These are phyloP conservation scores for Hypsizygus marmoreus DNA, from an alignment of 768 basidiomycete species.

Conservation along the genomic window DNA sequence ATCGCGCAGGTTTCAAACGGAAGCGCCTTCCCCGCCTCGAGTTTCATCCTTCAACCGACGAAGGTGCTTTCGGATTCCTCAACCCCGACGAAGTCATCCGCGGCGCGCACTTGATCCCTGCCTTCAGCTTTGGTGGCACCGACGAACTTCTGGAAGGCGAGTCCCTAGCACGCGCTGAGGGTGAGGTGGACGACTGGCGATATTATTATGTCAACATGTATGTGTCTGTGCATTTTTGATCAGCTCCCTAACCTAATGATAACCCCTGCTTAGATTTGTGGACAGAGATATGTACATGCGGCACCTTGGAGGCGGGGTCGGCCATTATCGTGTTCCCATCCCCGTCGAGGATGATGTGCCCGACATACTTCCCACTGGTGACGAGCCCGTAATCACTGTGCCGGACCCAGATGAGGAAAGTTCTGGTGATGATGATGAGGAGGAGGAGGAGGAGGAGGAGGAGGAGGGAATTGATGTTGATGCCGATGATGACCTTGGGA, in stretches of 20 bases:
- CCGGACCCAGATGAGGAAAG: neutral
- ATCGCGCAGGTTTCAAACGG: constrained; percentile 17
- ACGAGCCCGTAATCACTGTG: neutral
- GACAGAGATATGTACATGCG: constrained; percentile 31
- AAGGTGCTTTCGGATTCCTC: constrained; percentile 13
- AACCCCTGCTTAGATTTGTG: constrained; percentile 16
- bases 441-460: constrained; percentile 2
- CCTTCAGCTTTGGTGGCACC: constrained; percentile 3
- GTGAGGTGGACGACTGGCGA: constrained; percentile 8
- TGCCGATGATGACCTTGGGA: too few relatives aligned
- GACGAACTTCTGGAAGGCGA: neutral
- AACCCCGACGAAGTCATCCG: constrained; percentile 14
- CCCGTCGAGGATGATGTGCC: neutral
- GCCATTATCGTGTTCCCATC: constrained; percentile 19
- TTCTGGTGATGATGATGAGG: constrained; percentile 12
- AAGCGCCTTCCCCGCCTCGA: constrained; percentile 26
- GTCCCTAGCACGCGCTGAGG: neutral
- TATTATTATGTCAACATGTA: constrained; percentile 12
- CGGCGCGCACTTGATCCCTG: constrained; percentile 12
- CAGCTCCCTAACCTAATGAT: neutral
- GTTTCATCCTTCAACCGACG: constrained; percentile 21
- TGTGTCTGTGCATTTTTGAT: neutral
- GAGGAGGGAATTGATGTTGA: too few relatives aligned
- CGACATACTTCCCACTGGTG: neutral
- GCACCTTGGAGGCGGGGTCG: constrained; percentile 24